Evolutionary conservation across 352 stramenopile species (phyloP).

Genomic region (Blastocystis sp.): DNA sequence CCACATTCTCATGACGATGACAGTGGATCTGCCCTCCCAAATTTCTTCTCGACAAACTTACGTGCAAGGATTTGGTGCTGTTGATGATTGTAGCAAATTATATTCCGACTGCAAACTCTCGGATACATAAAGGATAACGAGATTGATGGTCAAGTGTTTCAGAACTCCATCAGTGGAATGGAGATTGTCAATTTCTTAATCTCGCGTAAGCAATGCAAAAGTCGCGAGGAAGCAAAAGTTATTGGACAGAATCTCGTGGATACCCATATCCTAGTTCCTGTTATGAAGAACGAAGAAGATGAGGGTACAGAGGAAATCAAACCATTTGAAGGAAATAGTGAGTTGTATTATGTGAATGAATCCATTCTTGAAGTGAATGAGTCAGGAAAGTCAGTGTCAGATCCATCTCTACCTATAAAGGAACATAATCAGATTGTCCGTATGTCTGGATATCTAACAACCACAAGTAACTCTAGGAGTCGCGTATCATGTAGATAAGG

Average conservation of each 20-base stretch:
- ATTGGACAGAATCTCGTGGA: constrained; percentile 14
- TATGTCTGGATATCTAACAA: constrained; percentile 44
- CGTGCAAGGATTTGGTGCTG: neutral
- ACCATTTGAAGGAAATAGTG: neutral
- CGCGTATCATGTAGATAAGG: constrained; percentile 4
- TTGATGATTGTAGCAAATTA: neutral
- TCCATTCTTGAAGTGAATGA: constrained; percentile 3
- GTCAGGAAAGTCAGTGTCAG: neutral
- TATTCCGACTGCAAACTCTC: constrained; percentile 12
- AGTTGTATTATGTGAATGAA: constrained; percentile 44
- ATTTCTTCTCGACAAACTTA: neutral
- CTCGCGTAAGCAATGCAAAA: neutral
- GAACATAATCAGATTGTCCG: constrained; percentile 44
- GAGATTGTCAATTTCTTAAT: constrained; percentile 36
- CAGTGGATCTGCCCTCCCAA: neutral
- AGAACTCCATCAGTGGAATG: constrained; percentile 23
- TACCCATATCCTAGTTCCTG: neutral
- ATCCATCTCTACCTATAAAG: neutral
- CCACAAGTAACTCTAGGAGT: constrained; percentile 3
- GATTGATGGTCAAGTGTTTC: constrained; percentile 13
- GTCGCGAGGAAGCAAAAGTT: neutral
- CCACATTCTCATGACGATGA: neutral
- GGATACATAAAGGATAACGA: constrained; percentile 34
- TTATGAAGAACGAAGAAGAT: neutral
- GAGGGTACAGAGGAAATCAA: neutral